A percentile compares a stretch with the other conserved stretches of the same genome.
Evolutionary conservation across 225 moss, liverwort and hornwort genomes (phyloP).

Genomic region (Rhytidiadelphus loreus): DNA sequence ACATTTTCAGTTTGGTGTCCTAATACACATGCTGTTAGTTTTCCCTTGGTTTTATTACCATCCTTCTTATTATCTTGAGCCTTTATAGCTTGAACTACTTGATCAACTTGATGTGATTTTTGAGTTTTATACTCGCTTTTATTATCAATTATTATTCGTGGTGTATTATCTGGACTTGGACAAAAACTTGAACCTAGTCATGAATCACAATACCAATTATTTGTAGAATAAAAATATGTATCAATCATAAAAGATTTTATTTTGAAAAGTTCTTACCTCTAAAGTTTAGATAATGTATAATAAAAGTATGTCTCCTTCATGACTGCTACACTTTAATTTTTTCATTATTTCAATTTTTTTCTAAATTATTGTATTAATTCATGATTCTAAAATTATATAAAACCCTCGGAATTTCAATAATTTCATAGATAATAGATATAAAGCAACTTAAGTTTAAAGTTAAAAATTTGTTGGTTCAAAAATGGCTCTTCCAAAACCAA

Average conservation of each 20-base stretch:
- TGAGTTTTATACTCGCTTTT: background rate
- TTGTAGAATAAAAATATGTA: background rate
- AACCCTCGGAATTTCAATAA: background rate
- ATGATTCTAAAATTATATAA: background rate
- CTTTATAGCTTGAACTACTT: slow-evolving; percentile 31
- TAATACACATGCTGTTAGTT: slow-evolving; percentile 16
- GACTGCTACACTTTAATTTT: background rate
- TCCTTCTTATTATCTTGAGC: background rate
- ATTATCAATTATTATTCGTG: background rate
- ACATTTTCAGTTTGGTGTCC: slow-evolving; percentile 16
- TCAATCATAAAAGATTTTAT: too few relatives aligned
- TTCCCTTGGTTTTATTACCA: slow-evolving; percentile 7
- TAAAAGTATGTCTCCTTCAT: background rate
- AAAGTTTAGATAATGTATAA: background rate
- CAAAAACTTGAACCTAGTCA: slow-evolving; percentile 16
- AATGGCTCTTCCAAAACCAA: background rate
- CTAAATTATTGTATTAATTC: too few relatives aligned
- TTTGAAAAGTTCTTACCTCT: rapidly evolving
- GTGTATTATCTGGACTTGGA: background rate
- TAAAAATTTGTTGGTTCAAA: too few relatives aligned
- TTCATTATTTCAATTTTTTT: background rate
- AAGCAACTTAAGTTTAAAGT: background rate
- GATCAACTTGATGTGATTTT: slow-evolving; percentile 39
- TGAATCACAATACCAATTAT: background rate
- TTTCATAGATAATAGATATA: too few relatives aligned